phyloP scores from a whole-genome alignment of 306 rosid species.

The Ceratonia siliqua region DNA sequence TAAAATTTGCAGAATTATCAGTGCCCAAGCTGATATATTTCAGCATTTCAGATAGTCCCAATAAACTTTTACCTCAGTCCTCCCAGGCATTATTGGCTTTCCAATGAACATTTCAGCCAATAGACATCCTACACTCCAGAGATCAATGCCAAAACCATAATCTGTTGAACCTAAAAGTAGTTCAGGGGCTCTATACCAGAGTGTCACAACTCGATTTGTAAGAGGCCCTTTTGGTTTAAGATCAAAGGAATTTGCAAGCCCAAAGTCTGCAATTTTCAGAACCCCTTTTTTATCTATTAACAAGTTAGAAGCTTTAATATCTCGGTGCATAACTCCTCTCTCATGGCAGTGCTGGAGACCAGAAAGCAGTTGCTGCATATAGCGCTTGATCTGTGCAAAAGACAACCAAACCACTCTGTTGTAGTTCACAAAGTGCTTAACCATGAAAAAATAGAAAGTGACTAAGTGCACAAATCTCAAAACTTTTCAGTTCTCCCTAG shows the following conservation, averaged over 20 bases:
- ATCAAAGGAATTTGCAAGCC: slow-evolving; percentile 59
- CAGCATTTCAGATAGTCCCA: not conserved
- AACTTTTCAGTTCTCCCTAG: too few relatives aligned
- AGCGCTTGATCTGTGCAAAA: slow-evolving; percentile 62
- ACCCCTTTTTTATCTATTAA: slow-evolving; percentile 64
- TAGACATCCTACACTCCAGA: slow-evolving; percentile 88
- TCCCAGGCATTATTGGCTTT: slow-evolving; percentile 72
- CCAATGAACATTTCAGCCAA: slow-evolving; percentile 73
- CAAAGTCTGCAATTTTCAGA: slow-evolving; percentile 85
- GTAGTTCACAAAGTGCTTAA: not conserved
- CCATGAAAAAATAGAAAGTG: not conserved
- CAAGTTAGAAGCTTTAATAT: slow-evolving; percentile 77
- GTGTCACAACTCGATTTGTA: slow-evolving; percentile 82
- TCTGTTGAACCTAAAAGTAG: slow-evolving; percentile 78
- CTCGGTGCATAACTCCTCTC: slow-evolving; percentile 66
- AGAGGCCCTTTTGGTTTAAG: slow-evolving; percentile 49
- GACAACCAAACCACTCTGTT: not conserved
- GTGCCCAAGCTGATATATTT: not conserved
- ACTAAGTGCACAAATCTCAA: too few relatives aligned
- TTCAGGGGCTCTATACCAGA: slow-evolving; percentile 91
- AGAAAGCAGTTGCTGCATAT: slow-evolving; percentile 74
- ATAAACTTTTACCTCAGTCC: slow-evolving; percentile 65
- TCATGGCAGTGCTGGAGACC: slow-evolving; percentile 77
- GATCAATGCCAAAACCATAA: slow-evolving; percentile 77
- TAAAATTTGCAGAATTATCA: not conserved